phyloP scores from a whole-genome alignment of 768 basidiomycete species.

The Mycena vitilis region DNA sequence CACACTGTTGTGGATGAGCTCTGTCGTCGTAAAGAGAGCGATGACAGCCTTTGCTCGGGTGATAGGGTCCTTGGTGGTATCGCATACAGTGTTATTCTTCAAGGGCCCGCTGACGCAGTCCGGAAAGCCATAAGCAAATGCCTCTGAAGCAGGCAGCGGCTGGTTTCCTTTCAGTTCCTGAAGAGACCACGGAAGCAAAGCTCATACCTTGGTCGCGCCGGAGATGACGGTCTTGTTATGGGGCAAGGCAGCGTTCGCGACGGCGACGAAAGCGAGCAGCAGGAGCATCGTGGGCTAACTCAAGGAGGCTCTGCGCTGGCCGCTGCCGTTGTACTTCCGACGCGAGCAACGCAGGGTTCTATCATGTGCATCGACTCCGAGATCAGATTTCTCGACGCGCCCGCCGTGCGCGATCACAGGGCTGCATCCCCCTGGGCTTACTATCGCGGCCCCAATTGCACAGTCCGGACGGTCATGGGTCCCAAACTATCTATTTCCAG shows the following conservation, averaged over 20 bases:
- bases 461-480: not conserved
- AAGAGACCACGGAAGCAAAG: too few relatives aligned
- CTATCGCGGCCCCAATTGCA: not conserved
- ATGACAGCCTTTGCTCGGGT: constrained; percentile 64
- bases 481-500: constrained; percentile 5
- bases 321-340: not conserved
- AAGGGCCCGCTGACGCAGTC: constrained; percentile 62
- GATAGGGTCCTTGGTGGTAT: constrained; percentile 55
- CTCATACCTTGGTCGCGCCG: not conserved
- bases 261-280: constrained; percentile 19
- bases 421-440: not conserved
- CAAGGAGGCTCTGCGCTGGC: not conserved
- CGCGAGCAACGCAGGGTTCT: not conserved
- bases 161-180: too few relatives aligned
- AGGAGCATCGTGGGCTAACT: constrained; percentile 23
- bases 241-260: constrained; percentile 8
- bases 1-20: constrained; percentile 63
- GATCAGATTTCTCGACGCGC: too few relatives aligned
- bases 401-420: not conserved
- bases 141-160: not conserved
- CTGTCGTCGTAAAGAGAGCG: constrained; percentile 59
- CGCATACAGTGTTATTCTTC: constrained; percentile 59
- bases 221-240: constrained; percentile 27
- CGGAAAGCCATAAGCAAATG: constrained; percentile 53
- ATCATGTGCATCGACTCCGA: not conserved